Evolutionary conservation across 2,329 filamentous ascomycete species (phyloP).

Genomic region (Rhytidhysteron rufulum): DNA sequence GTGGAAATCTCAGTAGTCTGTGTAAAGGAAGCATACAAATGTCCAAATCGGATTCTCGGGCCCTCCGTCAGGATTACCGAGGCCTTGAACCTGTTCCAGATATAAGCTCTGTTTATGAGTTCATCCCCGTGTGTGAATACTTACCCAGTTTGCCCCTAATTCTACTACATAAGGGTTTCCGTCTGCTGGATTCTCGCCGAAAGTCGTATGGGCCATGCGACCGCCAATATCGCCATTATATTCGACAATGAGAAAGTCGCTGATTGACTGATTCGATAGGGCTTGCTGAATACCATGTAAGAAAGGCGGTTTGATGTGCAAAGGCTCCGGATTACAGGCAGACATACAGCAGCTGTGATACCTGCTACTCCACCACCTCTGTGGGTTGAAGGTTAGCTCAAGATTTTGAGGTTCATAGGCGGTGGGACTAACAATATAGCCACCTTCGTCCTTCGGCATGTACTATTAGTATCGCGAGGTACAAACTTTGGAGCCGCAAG

Average conservation of each 20-base stretch:
- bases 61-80: slow-evolving; percentile 29
- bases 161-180: slow-evolving; percentile 58
- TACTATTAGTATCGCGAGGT: slow-evolving; percentile 15
- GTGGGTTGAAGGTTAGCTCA: not conserved
- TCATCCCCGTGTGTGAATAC: no score
- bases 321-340: not conserved
- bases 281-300: slow-evolving; percentile 47
- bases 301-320: not conserved
- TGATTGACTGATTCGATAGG: slow-evolving; percentile 56
- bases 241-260: slow-evolving; percentile 64
- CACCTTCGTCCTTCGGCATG: slow-evolving; percentile 29
- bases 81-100: slow-evolving; percentile 42
- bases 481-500: slow-evolving; percentile 14
- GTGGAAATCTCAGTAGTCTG: slow-evolving; percentile 5
- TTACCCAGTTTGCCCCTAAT: slow-evolving; percentile 64
- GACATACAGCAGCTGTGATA: slow-evolving; percentile 55
- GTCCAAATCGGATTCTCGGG: slow-evolving; percentile 62
- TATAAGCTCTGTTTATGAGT: no score
- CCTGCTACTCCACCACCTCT: slow-evolving; percentile 59
- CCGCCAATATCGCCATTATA: slow-evolving; percentile 61
- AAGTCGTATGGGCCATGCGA: slow-evolving; percentile 55
- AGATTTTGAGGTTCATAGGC: not conserved
- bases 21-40: slow-evolving; percentile 26
- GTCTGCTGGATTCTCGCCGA: slow-evolving; percentile 47
- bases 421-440: slow-evolving; percentile 26